Evolutionary conservation across 805 yeast species (phyloP).

Genomic region (Yarrowia osloensis): DNA sequence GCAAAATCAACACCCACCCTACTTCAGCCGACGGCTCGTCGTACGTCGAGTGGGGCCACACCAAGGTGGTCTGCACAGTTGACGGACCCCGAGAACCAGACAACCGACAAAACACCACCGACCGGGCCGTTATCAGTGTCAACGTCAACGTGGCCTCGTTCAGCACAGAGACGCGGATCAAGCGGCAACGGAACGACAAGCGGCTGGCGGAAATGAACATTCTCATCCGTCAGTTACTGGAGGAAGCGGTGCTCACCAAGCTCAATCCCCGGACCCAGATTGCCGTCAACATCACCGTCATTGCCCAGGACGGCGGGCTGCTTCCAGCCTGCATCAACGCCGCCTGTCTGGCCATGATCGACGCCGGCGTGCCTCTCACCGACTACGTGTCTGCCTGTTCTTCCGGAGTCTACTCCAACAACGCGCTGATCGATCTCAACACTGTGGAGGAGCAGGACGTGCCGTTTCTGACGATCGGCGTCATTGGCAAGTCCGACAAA

Average conservation of each 20-base stretch:
- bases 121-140: slow-evolving; percentile 61
- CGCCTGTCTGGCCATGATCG: slow-evolving; percentile 83
- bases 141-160: slow-evolving; percentile 76
- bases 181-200: slow-evolving; percentile 62
- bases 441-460: slow-evolving; percentile 80
- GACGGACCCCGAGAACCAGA: slow-evolving; percentile 89
- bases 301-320: slow-evolving; percentile 89
- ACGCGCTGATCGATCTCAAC: slow-evolving; percentile 80
- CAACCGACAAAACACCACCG: slow-evolving; percentile 48
- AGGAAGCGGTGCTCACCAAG: slow-evolving; percentile 65
- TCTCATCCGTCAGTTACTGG: slow-evolving; percentile 43
- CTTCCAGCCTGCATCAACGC: slow-evolving; percentile 80
- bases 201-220: slow-evolving; percentile 41
- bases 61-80: slow-evolving; percentile 81
- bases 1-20: slow-evolving; percentile 86
- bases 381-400: slow-evolving; percentile 83
- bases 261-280: slow-evolving; percentile 83
- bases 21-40: slow-evolving; percentile 85
- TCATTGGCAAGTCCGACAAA: slow-evolving; percentile 79
- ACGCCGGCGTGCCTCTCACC: slow-evolving; percentile 93
- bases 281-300: slow-evolving; percentile 70
- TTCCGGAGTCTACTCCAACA: slow-evolving; percentile 76
- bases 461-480: slow-evolving; percentile 78
- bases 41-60: slow-evolving; percentile 86
- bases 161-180: slow-evolving; percentile 73